Evolutionary conservation across 352 stramenopile species (phyloP), one percentile per base, ranked within the genome.

Genomic region (Phytopythium sindhum): DNA sequence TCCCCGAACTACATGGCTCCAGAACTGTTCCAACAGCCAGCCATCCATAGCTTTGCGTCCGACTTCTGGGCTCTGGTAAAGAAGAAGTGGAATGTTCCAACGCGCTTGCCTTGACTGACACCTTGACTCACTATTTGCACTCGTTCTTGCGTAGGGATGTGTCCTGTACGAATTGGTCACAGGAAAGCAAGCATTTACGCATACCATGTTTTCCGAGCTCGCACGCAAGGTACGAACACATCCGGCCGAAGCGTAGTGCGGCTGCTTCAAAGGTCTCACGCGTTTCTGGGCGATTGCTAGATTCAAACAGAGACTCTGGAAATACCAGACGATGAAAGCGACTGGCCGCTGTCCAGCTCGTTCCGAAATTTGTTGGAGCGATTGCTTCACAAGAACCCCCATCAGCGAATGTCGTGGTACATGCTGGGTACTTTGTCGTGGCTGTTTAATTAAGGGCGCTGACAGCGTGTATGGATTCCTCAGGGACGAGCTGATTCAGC

Each of bases 1-100:
- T 95, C 86, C 5, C 89, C 90, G 0, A 89, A 90, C 61, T 98
- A 98, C 69, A 98, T 97, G 91, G 90, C 93, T 1, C 91, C 93
- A 0, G 93, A 98, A 60, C 73, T 98, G 31, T 97, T 97, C 63
- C 78, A 91, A 9, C 75, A 91, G 23, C 73, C 84, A 21, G 79
- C 80, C 31, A 70, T 96, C 5, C 87, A 97, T 69, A 97, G 85
- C 59, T 97, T 96, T 66, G 90, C 87, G 26, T 96, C 89, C 14
- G 93, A 95, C 51, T 93, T 95, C 65, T 96, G 87, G 87, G 85
- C 87, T 23, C 57, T 95, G 72, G 86, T 95, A 24, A 24, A 5
- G 42, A 26, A 19, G 17, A 23, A 45, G 17, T 60, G 21, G 59
- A 54, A 9, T 60, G 37, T 26, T 26, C 10, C 17, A 11, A 9